phyloP scores from a whole-genome alignment of 2,329 filamentous ascomycete genomes.

The Aureobasidium sp. region DNA sequence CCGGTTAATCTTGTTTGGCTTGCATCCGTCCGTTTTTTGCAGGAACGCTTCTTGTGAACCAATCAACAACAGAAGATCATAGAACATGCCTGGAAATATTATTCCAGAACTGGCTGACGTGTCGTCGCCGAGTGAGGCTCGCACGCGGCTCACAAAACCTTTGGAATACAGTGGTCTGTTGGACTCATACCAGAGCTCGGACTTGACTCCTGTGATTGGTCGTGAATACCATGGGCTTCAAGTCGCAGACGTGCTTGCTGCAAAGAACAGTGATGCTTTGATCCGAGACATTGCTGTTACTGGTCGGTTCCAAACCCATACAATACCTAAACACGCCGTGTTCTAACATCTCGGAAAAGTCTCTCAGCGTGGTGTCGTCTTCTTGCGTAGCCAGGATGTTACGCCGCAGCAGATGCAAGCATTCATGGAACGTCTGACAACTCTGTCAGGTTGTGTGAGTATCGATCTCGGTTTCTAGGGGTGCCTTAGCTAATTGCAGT shows the following conservation, averaged over 20 bases:
- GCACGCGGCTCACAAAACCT: slow-evolving; percentile 6
- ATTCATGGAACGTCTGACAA: slow-evolving; percentile 37
- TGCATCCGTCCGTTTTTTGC: background rate
- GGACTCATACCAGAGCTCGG: slow-evolving; percentile 1
- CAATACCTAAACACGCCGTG: background rate
- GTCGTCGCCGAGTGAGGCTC: slow-evolving; percentile 1
- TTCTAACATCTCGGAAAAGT: slow-evolving; percentile 19
- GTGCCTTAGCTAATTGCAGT: background rate
- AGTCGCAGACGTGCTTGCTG: slow-evolving; percentile 12
- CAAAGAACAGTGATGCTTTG: slow-evolving; percentile 14
- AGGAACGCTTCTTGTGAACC: background rate
- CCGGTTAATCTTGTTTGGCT: background rate
- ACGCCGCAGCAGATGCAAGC: slow-evolving; percentile 37
- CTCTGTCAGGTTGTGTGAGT: slow-evolving; percentile 33
- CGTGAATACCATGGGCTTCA: slow-evolving; percentile 14
- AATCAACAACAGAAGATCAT: background rate
- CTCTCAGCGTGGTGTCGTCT: slow-evolving; percentile 42
- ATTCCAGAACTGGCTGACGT: background rate
- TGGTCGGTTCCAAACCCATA: background rate
- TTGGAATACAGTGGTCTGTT: slow-evolving; percentile 10
- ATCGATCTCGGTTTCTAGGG: slow-evolving; percentile 4
- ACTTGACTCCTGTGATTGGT: slow-evolving; percentile 11
- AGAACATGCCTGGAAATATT: slow-evolving; percentile 9
- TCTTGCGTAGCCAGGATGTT: slow-evolving; percentile 42
- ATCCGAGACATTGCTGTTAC: slow-evolving; percentile 15